Base-by-base conservation (phyloP, 805 yeast genomes). In the Schizosaccharomyces japonicus region DNA sequence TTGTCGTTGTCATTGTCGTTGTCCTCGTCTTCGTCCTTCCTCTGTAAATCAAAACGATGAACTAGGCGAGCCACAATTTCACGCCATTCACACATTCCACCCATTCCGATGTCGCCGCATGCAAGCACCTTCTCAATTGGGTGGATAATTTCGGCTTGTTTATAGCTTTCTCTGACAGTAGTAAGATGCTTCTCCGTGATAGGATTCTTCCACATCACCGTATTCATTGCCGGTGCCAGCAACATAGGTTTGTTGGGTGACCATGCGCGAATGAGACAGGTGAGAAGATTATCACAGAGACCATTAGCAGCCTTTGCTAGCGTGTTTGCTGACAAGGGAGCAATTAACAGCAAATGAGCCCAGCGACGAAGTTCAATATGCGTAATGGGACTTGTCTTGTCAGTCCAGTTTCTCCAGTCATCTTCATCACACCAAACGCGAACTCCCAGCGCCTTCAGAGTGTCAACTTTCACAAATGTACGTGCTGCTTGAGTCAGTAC, bases 21-120 rank as follows among this genome's bases (percentile, higher is more conserved):
- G 13, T 36, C 42, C 23, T 36, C 42, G 8, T 39, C 44, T n/a
- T 29, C 46, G 13, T 42, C 46, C 47, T 45, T 15, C 23, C 25
- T 21, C n/a, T 45, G 28, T 17, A 45, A 27, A 2, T 19, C 36
- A 44, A 84, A 64, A 58, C 77, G 78, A 62, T 76, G 67, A 19
- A 80, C 92, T 45, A 82, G 69, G 55, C 76, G 75, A 58, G 84
- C 92, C 17, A 84, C 94, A 55, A 90, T 78, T 60, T 85, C 95
- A 59, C 82, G 80, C 75, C 92, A 83, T 56, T 90, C 96, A 78
- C 85, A 79, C 96, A 90, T 90, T 48, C 98, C 96, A 45, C 98
- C 96, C 83, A 90, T 80, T n/a, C 96, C 96, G 49, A 90, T 84
- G 56, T 87, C 96, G 51, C 98, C 96, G 64, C 85, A 83, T 39